Evolutionary conservation across 1,284 basidiomycete genomes (phyloP), one percentile per base, ranked within the genome.

Genomic region (Ustilago xerochloae): DNA sequence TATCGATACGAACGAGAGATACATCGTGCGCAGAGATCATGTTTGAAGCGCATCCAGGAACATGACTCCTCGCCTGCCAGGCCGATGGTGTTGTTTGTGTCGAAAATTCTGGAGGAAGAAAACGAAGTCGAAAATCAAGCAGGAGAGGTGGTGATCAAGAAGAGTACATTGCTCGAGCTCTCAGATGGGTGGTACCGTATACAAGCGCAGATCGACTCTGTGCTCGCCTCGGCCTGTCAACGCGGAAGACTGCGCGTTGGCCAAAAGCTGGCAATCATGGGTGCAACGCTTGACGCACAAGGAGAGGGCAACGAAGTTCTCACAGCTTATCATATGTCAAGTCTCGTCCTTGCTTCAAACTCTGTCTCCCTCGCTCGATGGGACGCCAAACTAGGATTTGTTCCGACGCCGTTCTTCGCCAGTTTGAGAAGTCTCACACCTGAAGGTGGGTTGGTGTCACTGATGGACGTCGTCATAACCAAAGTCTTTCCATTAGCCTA

Each of bases 111-210:
- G 86, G 56, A 61, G 36, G 54, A 67, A 18, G 51, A 71, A 15
- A 59, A 55, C 20, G 74, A 74, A 10, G 66, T 67, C 10, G 47
- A 59, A 33, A 63, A 62, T 13, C 28, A 47, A 8, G 13, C 26
- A 6, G 69, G 72, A 18, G 30, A 26, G 22, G 36, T 59, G 8
- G 48, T 41, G 9, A 15, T 38, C 10, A 39, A 49, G 2, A 65
- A 47, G 24, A 53, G 20, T 28, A 58, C 50, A 6, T 32, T 64
- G 87, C 85, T 95, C 6, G 94, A 97, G 84, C 86, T 99, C 13
- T 94, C 93, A 0, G 97, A 99, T 81, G 96, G 96, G 9, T 99
- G 96, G 97, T 99, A 99, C 80, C 87, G 90, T 32, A 88, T 99
- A 13, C 89, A 90, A 12, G 91, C 93, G 0, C 87, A 87, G 38